These are phyloP conservation scores for Vigna hirtella DNA, from an alignment of 306 rosid genomes.

Conservation along the genomic window DNA sequence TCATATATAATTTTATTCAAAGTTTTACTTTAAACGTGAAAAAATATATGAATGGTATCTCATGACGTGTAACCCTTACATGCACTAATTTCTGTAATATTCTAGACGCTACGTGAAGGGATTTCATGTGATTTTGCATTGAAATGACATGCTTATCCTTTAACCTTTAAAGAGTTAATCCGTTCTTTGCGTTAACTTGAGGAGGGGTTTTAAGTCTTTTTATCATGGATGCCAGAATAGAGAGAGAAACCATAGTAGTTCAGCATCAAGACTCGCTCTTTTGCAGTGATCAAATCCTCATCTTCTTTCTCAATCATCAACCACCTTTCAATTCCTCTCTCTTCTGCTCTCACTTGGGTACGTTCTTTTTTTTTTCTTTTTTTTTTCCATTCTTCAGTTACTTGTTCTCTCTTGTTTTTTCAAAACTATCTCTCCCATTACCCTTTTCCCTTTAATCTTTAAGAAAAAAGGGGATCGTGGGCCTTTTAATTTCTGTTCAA, in stretches of 20 bases:
- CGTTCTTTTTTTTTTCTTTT: neutral
- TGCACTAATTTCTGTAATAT: conserved; percentile 10
- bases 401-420: neutral
- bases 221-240: neutral
- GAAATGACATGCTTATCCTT: conserved; percentile 15
- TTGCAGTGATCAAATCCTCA: conserved; percentile 31
- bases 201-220: conserved; percentile 28
- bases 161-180: too few relatives aligned
- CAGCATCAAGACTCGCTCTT: neutral
- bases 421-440: conserved; percentile 21
- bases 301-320: neutral
- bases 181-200: too few relatives aligned
- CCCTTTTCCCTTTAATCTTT: neutral
- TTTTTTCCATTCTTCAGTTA: neutral
- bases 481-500: conserved; percentile 14
- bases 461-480: neutral
- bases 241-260: conserved; percentile 25
- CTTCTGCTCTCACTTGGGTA: conserved; percentile 32
- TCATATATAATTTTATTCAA: too few relatives aligned
- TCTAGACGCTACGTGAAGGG: conserved; percentile 12
- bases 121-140: neutral
- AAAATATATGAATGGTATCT: neutral
- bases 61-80: conserved; percentile 27
- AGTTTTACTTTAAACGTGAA: neutral
- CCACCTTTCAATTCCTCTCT: conserved; percentile 7